A percentile compares a stretch with the other conserved stretches of the same genome.
phyloP scores from a whole-genome alignment of 371 early-diverging fungal genomes.

The Umbelopsis sp. region DNA sequence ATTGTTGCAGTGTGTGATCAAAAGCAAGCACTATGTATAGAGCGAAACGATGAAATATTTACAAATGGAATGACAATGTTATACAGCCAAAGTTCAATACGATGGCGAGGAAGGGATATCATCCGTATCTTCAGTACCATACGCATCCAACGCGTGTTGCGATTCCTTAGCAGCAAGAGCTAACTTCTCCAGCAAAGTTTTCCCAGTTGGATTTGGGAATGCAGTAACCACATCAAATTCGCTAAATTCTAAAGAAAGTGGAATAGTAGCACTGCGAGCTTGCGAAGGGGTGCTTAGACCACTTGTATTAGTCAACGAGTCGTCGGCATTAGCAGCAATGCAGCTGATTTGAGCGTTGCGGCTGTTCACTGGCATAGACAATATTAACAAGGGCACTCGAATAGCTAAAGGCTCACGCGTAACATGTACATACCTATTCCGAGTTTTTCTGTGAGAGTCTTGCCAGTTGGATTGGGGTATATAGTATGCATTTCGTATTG shows the following conservation, averaged over 20 bases:
- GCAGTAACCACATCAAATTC: background rate
- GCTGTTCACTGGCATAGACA: too few species aligned
- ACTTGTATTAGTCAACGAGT: background rate
- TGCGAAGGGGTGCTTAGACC: background rate
- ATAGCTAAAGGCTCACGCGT: too few species aligned
- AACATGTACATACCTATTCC: background rate
- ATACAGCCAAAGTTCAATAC: background rate
- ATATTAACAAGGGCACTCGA: too few species aligned
- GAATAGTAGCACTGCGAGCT: constrained; percentile 9
- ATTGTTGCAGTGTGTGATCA: too few species aligned
- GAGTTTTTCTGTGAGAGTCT: background rate
- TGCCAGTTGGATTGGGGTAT: constrained; percentile 1
- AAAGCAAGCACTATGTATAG: background rate
- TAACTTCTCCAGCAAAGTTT: constrained; percentile 4
- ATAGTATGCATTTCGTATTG: background rate
- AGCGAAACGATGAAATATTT: background rate
- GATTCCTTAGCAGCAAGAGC: background rate
- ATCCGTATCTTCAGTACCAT: background rate
- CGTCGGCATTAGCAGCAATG: too few species aligned
- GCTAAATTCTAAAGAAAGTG: background rate
- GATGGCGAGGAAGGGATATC: background rate
- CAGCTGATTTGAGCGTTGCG: too few species aligned
- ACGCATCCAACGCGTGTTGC: background rate
- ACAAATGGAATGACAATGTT: background rate
- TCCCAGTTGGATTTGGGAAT: constrained; percentile 11